Evolutionary conservation across 2,329 filamentous ascomycete species (phyloP), one percentile per base, ranked within the genome.

Genomic region (Curvularia eragrostidis): DNA sequence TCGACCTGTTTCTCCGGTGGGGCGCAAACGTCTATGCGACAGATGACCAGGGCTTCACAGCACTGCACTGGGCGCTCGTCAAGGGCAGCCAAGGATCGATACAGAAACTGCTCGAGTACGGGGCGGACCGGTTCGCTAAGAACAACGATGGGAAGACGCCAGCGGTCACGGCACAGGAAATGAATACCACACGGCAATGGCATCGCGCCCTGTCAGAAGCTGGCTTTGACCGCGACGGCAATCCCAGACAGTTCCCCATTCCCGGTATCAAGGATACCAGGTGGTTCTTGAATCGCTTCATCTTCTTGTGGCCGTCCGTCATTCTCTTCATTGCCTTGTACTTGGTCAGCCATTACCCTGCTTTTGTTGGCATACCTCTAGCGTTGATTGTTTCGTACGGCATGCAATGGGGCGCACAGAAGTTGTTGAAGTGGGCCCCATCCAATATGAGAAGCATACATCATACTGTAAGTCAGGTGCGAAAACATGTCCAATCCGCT

Each of bases 11-110:
- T 65, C 80, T 99, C 58, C 88, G 93, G 67, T 99, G 95, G 93
- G 96, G 95, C 52, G 95, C 95, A 36, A 95, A 93, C 73, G 92
- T 97, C 8, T 92, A 96, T 77, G 89, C 91, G 32, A 87, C 85
- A 28, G 95, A 99, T 70, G 93, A 97, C 73, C 90, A 93, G 67
- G 94, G 94, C 26, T 95, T 98, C 75, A 97, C 94, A 0, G 93
- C 95, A 3, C 81, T 99, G 65, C 95, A 99, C 74, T 99, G 95
- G 95, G 93, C 93, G 0, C 81, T 99, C 46, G 95, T 99, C 34
- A 97, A 96, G 78, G 95, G 96, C 12, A 95, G 90, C 48, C 86
- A 91, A 59, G 88, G 88, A 10, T 97, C 93, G 75, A 90, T 99
- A 62, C 88, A 96, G 74, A 98, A 97, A 78, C 83, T 99, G 43